Evolutionary conservation across 1,139 yeast species (phyloP), one percentile per base, ranked within the genome.

Genomic region (Suhomyces yuchorum): DNA sequence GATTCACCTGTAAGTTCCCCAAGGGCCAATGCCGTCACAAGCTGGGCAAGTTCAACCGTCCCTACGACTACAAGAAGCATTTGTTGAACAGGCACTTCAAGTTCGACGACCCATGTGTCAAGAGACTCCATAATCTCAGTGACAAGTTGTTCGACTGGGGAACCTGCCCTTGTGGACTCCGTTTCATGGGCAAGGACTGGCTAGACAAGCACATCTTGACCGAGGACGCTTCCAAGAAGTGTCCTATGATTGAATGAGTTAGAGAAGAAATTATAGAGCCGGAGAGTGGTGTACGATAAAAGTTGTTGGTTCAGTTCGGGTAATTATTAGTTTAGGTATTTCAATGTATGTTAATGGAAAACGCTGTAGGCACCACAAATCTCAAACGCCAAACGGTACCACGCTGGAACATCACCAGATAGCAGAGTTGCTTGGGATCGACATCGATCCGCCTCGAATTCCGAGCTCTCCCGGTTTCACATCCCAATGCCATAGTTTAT

Each of bases 51-150:
- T 84, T 84, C 66, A 84, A 84, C 65, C 71, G 90, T 40, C 87
- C 86, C 2, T 84, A 84, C 59, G 90, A 84, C 61, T 83, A 73
- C 66, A 84, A 84, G 59, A 84, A 84, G 57, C 90, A 84, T 60
- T 65, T 84, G 51, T 67, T 84, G 37, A 85, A 84, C 59, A 73
- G 80, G 44, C 90, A 84, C 56, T 84, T 84, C 59, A 66, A 63
- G 42, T 84, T 82, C 60, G 81, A 77, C 50, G 75, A 80, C 51
- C 73, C 75, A 7, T 67, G 70, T 33, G 78, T 78, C 8, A 77
- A 77, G 42, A 70, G 73, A 39, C 65, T 75, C 51, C 80, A 80
- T 51, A 82, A 80, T 51, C 65, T 84, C 48, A 73, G 73, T 47
- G 83, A 80, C 49, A 84, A 84, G 61, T 67, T 84, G 36, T 62